Conservation (phyloP, 495 filamentous ascomycete genomes). For the Neurospora africana region DNA sequence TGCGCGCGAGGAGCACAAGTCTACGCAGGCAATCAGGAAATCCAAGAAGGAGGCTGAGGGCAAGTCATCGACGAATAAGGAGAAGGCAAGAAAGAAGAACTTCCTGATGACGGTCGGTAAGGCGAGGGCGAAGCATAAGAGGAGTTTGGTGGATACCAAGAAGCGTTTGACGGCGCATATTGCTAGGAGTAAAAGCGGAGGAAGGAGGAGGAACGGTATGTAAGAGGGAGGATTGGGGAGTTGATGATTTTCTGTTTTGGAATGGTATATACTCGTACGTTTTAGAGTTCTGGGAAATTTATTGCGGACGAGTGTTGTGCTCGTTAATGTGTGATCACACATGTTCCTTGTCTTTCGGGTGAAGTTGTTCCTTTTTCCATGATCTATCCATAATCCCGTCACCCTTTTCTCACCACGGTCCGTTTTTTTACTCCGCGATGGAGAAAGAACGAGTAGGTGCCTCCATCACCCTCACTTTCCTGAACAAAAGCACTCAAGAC, state of each 20-base stretch:
- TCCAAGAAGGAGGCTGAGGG: conserved; percentile 75
- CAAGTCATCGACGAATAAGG: conserved; percentile 94
- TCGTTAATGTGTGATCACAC: neutral
- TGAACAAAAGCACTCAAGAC: neutral
- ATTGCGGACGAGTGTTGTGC: neutral
- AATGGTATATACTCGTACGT: neutral
- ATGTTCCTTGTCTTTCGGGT: neutral
- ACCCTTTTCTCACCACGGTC: neutral
- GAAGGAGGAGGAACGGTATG: conserved; percentile 60
- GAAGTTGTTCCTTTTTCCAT: neutral
- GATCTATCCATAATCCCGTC: neutral
- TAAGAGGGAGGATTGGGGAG: neutral
- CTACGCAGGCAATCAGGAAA: conserved; percentile 67
- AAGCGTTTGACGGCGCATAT: conserved; percentile 71
- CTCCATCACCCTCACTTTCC: neutral
- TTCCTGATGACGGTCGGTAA: conserved; percentile 96
- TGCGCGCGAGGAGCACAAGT: conserved; percentile 65
- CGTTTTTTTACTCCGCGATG: neutral
- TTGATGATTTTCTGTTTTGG: neutral
- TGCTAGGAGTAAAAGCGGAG: conserved; percentile 73
- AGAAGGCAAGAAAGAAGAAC: conserved; percentile 94
- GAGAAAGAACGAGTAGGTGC: neutral
- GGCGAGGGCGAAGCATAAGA: conserved; percentile 84
- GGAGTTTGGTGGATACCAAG: conserved; percentile 73
- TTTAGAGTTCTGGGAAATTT: neutral